phyloP scores from a whole-genome alignment of 2,329 filamentous ascomycete genomes.

The Colletotrichum trifolii region DNA sequence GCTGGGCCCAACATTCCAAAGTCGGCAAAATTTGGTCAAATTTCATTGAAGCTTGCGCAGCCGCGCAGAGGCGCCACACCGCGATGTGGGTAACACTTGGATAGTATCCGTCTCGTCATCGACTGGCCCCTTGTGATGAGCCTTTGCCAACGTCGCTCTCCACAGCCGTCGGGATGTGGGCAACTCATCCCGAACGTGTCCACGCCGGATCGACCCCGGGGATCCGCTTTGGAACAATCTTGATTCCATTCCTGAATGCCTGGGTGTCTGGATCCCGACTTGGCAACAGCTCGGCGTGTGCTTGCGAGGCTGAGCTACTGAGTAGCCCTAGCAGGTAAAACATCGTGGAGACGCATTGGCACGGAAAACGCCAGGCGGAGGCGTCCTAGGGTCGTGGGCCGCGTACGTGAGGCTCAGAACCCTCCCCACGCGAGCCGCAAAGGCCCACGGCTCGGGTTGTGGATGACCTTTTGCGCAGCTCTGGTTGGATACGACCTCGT shows the following conservation, averaged over 20 bases:
- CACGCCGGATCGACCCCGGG: constrained; percentile 17
- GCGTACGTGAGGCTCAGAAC: constrained; percentile 28
- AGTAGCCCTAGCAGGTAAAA: background rate
- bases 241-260: constrained; percentile 1
- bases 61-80: constrained; percentile 18
- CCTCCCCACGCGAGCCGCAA: constrained; percentile 10
- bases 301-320: constrained; percentile 18
- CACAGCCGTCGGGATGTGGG: constrained; percentile 19
- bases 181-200: constrained; percentile 4
- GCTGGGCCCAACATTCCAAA: background rate
- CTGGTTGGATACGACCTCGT: constrained; percentile 10
- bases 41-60: constrained; percentile 31
- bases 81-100: constrained; percentile 2
- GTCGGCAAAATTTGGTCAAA: constrained; percentile 17
- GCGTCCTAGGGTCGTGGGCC: constrained; percentile 7
- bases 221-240: constrained; percentile 13
- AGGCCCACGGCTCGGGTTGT: constrained; percentile 8
- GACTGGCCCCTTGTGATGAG: background rate
- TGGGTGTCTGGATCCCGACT: background rate
- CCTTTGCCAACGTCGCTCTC: constrained; percentile 11
- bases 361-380: background rate
- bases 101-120: constrained; percentile 11
- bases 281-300: background rate
- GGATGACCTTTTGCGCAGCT: constrained; percentile 27
- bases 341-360: constrained; percentile 21